A percentile compares a stretch with the other conserved stretches of the same genome.
These are phyloP conservation scores for Populus hybrid DNA, from an alignment of 441 rosid species.

Conservation along the genomic window DNA sequence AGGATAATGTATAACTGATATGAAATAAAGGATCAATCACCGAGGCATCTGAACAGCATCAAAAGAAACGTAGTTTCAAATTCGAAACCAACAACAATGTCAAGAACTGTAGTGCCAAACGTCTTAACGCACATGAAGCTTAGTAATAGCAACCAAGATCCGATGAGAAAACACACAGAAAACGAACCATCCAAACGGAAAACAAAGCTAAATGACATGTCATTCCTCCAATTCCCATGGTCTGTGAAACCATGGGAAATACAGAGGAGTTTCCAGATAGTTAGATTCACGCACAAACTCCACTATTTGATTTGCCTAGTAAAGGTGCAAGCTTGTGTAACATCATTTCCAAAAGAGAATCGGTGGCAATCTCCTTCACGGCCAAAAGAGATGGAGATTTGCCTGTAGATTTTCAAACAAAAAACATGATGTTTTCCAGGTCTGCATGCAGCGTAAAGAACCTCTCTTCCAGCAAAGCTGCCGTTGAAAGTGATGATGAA, in stretches of 20 bases:
- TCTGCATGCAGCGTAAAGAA: conserved; percentile 56
- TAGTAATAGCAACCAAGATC: not conserved
- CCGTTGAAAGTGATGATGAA: conserved; percentile 35
- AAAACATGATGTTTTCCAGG: conserved; percentile 72
- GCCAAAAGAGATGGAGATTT: not conserved
- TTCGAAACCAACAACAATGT: not conserved
- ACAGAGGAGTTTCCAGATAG: conserved; percentile 6
- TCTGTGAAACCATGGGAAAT: not conserved
- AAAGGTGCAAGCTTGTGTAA: conserved; percentile 34
- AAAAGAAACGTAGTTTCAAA: not conserved
- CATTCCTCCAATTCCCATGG: not conserved
- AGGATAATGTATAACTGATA: too few relatives aligned
- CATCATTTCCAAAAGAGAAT: conserved; percentile 20
- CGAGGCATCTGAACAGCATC: not conserved
- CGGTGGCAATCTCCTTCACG: not conserved
- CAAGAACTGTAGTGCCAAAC: not conserved
- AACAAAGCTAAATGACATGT: not conserved
- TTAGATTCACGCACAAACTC: conserved; percentile 81
- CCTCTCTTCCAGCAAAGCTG: conserved; percentile 41
- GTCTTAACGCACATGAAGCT: not conserved
- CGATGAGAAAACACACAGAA: not conserved
- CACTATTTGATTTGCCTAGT: conserved; percentile 14
- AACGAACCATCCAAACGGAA: not conserved
- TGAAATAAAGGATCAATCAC: not conserved
- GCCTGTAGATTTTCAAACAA: conserved; percentile 37